Evolutionary conservation across 306 rosid genomes (phyloP).

Genomic region (Fragaria iinumae): DNA sequence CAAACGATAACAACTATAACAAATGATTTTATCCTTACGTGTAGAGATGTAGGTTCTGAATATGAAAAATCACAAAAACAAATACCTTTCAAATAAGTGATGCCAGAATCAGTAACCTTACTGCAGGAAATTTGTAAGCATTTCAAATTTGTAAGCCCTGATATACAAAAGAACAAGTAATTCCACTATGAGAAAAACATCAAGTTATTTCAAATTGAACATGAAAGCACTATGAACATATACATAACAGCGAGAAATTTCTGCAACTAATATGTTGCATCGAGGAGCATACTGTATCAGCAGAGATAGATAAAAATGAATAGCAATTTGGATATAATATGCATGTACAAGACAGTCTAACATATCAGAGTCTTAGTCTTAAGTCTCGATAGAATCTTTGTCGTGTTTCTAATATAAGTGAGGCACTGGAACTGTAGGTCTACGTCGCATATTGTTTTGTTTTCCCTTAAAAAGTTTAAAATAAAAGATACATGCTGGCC

Average conservation of each 20-base stretch:
- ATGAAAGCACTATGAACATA: not conserved
- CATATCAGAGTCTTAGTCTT: not conserved
- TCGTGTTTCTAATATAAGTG: not conserved
- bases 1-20: not conserved
- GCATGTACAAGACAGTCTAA: not conserved
- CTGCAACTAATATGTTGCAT: not conserved
- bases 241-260: not conserved
- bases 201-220: not conserved
- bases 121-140: slow-evolving; percentile 76
- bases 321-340: not conserved
- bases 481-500: slow-evolving; percentile 11
- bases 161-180: slow-evolving; percentile 29
- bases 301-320: not conserved
- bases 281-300: not conserved
- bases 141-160: slow-evolving; percentile 79
- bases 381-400: not conserved
- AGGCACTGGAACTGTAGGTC: slow-evolving; percentile 1
- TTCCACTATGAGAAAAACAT: slow-evolving; percentile 13
- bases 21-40: not conserved
- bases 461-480: not conserved
- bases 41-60: not conserved
- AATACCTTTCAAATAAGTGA: slow-evolving; percentile 72
- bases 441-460: not conserved
- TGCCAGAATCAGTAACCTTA: slow-evolving; percentile 75
- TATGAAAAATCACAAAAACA: not conserved